Evolutionary conservation across 345 rosid species (phyloP).

Genomic region (Turnera subulata): DNA sequence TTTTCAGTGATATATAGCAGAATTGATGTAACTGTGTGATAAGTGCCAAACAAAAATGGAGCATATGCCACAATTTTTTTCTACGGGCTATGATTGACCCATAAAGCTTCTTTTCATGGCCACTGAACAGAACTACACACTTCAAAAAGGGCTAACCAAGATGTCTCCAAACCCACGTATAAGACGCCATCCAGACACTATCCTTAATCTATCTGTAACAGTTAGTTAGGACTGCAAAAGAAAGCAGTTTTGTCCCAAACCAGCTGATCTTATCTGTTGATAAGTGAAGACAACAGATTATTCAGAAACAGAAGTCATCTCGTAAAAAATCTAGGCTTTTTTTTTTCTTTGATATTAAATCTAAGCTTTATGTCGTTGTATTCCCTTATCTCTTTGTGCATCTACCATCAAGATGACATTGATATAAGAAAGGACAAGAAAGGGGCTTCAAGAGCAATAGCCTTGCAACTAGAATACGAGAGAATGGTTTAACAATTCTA

Average conservation of each 20-base stretch:
- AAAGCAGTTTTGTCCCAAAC: slow-evolving; percentile 25
- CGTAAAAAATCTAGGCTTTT: neutral
- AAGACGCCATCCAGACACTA: neutral
- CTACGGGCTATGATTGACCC: too few species aligned
- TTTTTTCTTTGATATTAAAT: slow-evolving; percentile 24
- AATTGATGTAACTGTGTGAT: too few species aligned
- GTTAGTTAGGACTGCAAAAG: slow-evolving; percentile 15
- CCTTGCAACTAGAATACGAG: neutral
- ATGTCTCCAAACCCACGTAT: neutral
- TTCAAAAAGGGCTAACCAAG: neutral
- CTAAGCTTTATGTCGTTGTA: slow-evolving; percentile 22
- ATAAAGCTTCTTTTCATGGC: neutral
- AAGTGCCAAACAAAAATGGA: too few species aligned
- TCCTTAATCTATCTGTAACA: slow-evolving; percentile 19
- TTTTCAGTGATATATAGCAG: too few species aligned
- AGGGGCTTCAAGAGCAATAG: neutral
- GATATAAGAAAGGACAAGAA: neutral
- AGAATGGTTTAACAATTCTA: neutral
- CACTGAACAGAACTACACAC: neutral
- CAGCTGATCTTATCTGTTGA: slow-evolving; percentile 27
- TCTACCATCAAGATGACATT: slow-evolving; percentile 10
- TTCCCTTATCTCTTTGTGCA: slow-evolving; percentile 17
- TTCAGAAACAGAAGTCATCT: neutral
- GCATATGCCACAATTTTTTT: too few species aligned
- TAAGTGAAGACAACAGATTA: neutral